phyloP scores from a whole-genome alignment of 108 stramenopile genomes.

The Discostella stelligeroides region DNA sequence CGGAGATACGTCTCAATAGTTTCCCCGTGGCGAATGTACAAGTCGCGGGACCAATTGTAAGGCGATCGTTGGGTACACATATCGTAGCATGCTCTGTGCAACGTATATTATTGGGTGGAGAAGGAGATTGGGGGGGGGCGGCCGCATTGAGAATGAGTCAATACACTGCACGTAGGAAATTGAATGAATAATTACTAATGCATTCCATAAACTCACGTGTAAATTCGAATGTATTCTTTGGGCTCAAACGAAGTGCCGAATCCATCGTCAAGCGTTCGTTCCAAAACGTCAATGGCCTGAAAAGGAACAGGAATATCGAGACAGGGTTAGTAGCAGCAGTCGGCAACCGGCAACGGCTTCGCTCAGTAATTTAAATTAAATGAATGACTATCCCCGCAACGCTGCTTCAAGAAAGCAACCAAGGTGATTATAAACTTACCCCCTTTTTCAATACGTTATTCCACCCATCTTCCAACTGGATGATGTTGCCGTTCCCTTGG shows the following conservation, averaged over 20 bases:
- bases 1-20: conserved; percentile 93
- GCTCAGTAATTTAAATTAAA: conserved; percentile 14
- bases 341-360: no score
- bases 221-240: conserved; percentile 91
- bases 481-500: conserved; percentile 56
- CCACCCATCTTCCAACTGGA: conserved; percentile 92
- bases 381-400: background rate
- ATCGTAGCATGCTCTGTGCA: conserved; percentile 96
- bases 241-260: conserved; percentile 87
- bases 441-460: conserved; percentile 92
- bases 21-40: conserved; percentile 96
- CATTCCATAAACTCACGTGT: conserved; percentile 69
- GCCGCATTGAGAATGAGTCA: no score
- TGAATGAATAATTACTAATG: background rate
- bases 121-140: background rate
- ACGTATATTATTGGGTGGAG: background rate
- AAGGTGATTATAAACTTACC: conserved; percentile 58
- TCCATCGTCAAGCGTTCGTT: conserved; percentile 88
- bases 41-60: conserved; percentile 99
- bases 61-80: conserved; percentile 99
- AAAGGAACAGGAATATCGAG: background rate
- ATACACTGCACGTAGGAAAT: background rate
- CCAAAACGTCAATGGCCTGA: conserved; percentile 89
- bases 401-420: background rate
- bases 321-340: no score